Evolutionary conservation across 257 asterid genomes (phyloP).

Genomic region (Solanum sejunctum): DNA sequence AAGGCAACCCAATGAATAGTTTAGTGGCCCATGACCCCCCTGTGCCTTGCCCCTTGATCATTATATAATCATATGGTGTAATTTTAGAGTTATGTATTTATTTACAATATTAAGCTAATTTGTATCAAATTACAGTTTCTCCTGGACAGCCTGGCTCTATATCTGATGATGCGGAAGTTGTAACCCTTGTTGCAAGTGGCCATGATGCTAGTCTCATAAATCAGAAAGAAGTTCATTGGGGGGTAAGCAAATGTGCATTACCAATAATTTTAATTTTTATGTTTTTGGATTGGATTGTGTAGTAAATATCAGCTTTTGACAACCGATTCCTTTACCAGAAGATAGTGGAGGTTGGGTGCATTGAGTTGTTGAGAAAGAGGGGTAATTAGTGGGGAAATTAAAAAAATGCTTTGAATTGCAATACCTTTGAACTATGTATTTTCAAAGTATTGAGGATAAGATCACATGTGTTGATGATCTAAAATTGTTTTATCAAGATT

Average conservation of each 20-base stretch:
- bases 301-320: background rate
- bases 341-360: background rate
- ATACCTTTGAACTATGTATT: background rate
- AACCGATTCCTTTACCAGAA: background rate
- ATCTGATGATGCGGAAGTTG: slow-evolving; percentile 81
- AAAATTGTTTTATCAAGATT: background rate
- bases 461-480: background rate
- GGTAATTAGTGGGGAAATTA: background rate
- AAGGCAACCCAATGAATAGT: background rate
- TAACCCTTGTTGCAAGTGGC: slow-evolving; percentile 73
- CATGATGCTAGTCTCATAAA: slow-evolving; percentile 77
- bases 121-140: slow-evolving; percentile 56
- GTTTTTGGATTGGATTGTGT: background rate
- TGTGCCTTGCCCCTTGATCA: background rate
- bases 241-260: slow-evolving; percentile 42
- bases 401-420: background rate
- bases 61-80: background rate
- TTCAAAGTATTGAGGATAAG: background rate
- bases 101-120: background rate
- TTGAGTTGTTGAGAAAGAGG: background rate
- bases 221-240: slow-evolving; percentile 96
- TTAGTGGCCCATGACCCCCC: background rate
- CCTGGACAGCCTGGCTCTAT: slow-evolving; percentile 89
- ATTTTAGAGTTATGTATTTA: background rate
- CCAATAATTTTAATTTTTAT: background rate